Evolutionary conservation across 2,329 filamentous ascomycete species (phyloP), one percentile per base, ranked within the genome.

Genomic region (Mycogone perniciosa): DNA sequence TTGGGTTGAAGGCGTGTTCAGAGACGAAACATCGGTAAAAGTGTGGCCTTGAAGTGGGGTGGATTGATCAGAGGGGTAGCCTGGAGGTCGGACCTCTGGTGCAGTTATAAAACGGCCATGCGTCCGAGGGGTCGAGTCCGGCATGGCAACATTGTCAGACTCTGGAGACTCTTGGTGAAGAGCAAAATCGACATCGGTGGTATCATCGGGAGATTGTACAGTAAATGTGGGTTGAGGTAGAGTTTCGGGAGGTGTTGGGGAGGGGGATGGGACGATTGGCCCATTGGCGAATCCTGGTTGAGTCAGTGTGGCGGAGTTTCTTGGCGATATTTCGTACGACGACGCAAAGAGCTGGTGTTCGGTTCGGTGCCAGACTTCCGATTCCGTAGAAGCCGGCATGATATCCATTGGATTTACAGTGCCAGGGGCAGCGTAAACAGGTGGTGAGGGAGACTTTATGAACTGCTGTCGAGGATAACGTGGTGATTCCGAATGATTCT

Each of bases 341-440:
- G 62, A 58, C 29, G 61, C 51, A 38, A 59, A 61, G 35, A 71
- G 58, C 50, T 70, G 62, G 48, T 68, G 65, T 53, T 70, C 68
- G 11, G 64, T 70, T 34, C 63, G 59, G 46, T 71, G 62, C 62
- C 64, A 69, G 30, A 66, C 51, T 52, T 71, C 70, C 6, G 63
- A 63, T 52, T 70, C 61, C 4, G 68, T 70, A 11, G 64, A 66
- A 3, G 70, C 64, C 5, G 70, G 72, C 76, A 77, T 78, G 31
- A 79, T 72, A 44, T 77, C 74, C 71, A 77, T 77, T 0, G 76
- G 76, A 38, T 78, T 79, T 7, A 76, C 75, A 4, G 75, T 79
- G 33, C 73, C 74, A 3, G 71, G 70, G 2, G 70, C 66, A 34
- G 73, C 65, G 44, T 67, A 57, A 4, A 51, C 48, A 9, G 68